Percentiles rank a stretch among this genome's conserved stretches.
These are phyloP conservation scores for Dendrobium nobile DNA, from an alignment of 106 monocot genomes.

Conservation along the genomic window DNA sequence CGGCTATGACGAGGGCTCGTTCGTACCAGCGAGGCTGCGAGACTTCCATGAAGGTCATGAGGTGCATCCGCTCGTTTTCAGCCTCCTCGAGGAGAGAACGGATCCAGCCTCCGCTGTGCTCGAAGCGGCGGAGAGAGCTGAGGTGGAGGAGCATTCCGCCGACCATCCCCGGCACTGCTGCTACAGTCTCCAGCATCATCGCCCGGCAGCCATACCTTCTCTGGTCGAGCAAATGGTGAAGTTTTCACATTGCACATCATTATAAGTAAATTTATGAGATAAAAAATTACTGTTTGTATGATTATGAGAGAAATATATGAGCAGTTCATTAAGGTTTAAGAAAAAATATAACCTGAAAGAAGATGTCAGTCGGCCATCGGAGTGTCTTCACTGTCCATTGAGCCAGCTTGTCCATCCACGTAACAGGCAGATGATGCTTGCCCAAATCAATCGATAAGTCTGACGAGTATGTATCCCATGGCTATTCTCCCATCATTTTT, in stretches of 20 bases:
- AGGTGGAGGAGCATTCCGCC: conserved; percentile 72
- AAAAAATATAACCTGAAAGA: conserved; percentile 44
- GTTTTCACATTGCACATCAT: no score
- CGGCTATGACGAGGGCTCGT: conserved; percentile 62
- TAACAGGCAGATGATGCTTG: conserved; percentile 55
- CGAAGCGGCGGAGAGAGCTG: conserved; percentile 68
- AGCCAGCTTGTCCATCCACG: conserved; percentile 48
- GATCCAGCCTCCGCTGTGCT: conserved; percentile 88
- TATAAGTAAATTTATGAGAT: no score
- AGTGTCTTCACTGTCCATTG: conserved; percentile 52
- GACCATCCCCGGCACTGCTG: conserved; percentile 90
- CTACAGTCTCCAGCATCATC: conserved; percentile 94
- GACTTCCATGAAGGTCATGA: conserved; percentile 94
- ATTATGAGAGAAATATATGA: background rate
- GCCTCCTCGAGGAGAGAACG: conserved; percentile 75
- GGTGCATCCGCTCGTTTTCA: conserved; percentile 87
- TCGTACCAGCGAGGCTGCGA: conserved; percentile 77
- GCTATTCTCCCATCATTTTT: conserved; percentile 15
- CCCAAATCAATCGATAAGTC: conserved; percentile 38
- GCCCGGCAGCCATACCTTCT: conserved; percentile 81
- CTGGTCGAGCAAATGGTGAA: conserved; percentile 17
- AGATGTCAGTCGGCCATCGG: conserved; percentile 52
- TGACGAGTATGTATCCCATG: conserved; percentile 49
- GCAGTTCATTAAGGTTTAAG: background rate
- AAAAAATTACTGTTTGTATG: background rate